These are phyloP conservation scores for Hypoxylon sp. DNA, from an alignment of 2,329 filamentous ascomycete genomes.

Conservation along the genomic window DNA sequence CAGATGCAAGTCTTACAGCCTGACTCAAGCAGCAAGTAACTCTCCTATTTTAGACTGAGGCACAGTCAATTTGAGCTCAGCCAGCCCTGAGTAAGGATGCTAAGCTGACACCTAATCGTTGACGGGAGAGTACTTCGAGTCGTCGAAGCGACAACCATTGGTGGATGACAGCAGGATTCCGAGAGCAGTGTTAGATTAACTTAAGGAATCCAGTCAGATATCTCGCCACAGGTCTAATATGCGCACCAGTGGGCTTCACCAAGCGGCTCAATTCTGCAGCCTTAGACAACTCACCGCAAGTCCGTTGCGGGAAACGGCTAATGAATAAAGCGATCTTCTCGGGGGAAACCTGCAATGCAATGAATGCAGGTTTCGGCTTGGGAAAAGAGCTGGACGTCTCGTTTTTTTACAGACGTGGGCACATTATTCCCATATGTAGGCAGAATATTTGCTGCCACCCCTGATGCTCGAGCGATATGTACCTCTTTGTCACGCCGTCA, in stretches of 20 bases:
- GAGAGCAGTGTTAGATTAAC: conserved; percentile 11
- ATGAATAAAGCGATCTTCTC: conserved; percentile 22
- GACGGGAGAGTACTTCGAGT: conserved; percentile 7
- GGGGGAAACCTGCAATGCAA: conserved; percentile 19
- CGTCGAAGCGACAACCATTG: conserved; percentile 4
- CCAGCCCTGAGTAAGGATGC: conserved; percentile 4
- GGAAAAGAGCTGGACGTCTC: conserved; percentile 16
- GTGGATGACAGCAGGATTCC: conserved; percentile 14
- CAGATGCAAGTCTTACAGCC: conserved; percentile 15
- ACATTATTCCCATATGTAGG: conserved; percentile 11
- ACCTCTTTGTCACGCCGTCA: conserved; percentile 23
- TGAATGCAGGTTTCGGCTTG: conserved; percentile 39
- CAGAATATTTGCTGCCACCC: conserved; percentile 4
- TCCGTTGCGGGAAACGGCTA: conserved; percentile 29
- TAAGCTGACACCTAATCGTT: neutral
- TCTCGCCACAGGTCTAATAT: conserved; percentile 22
- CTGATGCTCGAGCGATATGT: conserved; percentile 11
- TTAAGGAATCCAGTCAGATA: conserved; percentile 12
- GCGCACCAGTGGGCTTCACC: conserved; percentile 25
- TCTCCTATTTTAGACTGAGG: conserved; percentile 21
- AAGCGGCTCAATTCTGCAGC: conserved; percentile 35
- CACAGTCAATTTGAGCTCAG: conserved; percentile 10
- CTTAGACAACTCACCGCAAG: conserved; percentile 39
- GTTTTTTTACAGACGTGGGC: conserved; percentile 14
- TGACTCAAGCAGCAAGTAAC: conserved; percentile 21